Evolutionary conservation across 306 rosid genomes (phyloP).

Genomic region (Clitoria ternatea): DNA sequence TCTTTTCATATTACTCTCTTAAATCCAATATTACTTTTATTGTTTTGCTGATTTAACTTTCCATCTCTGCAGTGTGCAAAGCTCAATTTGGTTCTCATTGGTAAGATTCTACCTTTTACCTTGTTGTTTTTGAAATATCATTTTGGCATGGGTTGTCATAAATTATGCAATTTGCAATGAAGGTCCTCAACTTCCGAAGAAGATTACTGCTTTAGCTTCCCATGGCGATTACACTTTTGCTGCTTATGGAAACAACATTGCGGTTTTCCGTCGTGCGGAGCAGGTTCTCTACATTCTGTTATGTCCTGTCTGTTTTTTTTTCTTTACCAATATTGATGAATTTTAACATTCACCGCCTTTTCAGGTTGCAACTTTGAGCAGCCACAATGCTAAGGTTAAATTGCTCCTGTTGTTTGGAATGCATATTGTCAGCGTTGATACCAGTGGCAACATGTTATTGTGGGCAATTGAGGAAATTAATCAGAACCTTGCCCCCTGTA

Average conservation of each 20-base stretch:
- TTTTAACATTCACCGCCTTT: constrained; percentile 1
- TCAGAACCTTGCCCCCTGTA: too few species aligned
- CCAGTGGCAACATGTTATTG: too few species aligned
- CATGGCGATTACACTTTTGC: constrained; percentile 78
- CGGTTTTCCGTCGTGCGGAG: constrained; percentile 77
- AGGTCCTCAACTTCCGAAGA: constrained; percentile 87
- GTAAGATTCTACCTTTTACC: constrained; percentile 28
- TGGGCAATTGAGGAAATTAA: too few species aligned
- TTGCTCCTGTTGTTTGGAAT: too few species aligned
- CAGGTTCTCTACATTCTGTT: constrained; percentile 43
- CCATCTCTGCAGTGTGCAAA: constrained; percentile 67
- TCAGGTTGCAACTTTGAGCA: constrained; percentile 78
- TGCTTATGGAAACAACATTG: constrained; percentile 63
- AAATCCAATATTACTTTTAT: too few species aligned
- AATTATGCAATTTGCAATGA: constrained; percentile 4
- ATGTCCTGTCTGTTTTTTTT: neutral
- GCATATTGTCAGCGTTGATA: too few species aligned
- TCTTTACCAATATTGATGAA: neutral
- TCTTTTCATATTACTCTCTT: neutral
- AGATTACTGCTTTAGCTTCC: constrained; percentile 85
- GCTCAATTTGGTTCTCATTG: constrained; percentile 68
- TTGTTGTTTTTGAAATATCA: neutral
- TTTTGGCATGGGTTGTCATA: neutral
- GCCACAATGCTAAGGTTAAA: constrained; percentile 65
- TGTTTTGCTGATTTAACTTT: neutral